Percentiles rank a stretch among this genome's conserved stretches.
Conservation (phyloP, 352 stramenopile genomes). For the Globisporangium lucens region DNA sequence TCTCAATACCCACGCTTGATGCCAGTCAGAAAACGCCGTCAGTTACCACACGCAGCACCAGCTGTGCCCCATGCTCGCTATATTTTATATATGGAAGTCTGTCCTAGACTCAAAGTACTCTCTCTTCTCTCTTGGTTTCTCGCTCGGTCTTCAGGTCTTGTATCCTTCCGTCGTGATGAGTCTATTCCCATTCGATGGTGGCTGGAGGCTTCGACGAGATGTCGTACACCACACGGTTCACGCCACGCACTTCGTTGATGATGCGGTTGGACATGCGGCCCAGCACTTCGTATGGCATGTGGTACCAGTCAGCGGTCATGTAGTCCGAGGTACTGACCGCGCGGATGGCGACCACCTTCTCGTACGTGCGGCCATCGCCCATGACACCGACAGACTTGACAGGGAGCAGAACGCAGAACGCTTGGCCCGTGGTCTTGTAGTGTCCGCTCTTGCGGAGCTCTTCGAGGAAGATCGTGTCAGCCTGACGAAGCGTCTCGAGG, state of each 20-base stretch:
- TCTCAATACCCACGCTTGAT: conserved; percentile 1
- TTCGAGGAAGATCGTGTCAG: conserved; percentile 98
- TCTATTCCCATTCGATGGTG: conserved; percentile 99
- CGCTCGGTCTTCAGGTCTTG: neutral
- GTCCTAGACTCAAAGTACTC: conserved; percentile 5
- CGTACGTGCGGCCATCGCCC: conserved; percentile 97
- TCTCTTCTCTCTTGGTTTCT: conserved; percentile 6
- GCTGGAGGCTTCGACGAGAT: conserved; percentile 99
- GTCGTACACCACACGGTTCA: conserved; percentile 99
- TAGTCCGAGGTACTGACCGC: conserved; percentile 99
- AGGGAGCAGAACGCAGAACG: conserved; percentile 97
- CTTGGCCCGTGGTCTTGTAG: conserved; percentile 99
- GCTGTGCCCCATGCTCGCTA: conserved; percentile 6
- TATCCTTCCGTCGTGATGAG: too few species aligned
- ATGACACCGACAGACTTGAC: conserved; percentile 98
- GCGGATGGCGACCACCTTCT: conserved; percentile 94
- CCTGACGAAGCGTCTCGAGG: conserved; percentile 95
- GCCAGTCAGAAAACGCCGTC: conserved; percentile 9
- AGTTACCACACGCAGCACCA: conserved; percentile 10
- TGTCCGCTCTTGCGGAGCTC: conserved; percentile 94
- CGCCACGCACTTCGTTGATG: conserved; percentile 98
- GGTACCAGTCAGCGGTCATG: conserved; percentile 99
- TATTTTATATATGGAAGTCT: conserved; percentile 16
- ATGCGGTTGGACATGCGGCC: conserved; percentile 97
- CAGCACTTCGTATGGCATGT: conserved; percentile 98